Conservation (phyloP, 2,329 filamentous ascomycete species). For the Xylaria sp. region DNA sequence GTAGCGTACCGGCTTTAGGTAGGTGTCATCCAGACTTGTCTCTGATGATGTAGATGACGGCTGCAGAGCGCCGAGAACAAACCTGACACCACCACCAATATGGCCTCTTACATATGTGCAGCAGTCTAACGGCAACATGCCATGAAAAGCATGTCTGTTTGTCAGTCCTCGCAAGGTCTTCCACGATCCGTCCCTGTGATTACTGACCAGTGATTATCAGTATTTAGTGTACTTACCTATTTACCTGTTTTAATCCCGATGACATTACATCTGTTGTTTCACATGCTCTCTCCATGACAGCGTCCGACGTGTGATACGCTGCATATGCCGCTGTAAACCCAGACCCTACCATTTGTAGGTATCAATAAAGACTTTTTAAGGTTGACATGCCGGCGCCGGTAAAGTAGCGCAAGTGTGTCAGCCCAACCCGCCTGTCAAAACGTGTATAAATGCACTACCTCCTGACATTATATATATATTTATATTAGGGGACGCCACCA, state of each 20-base stretch:
- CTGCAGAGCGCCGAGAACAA: not conserved
- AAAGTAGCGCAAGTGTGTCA: not conserved
- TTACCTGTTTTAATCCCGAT: too few species aligned
- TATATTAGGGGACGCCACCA: not conserved
- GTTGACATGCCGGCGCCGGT: not conserved
- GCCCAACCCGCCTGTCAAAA: constrained; percentile 1
- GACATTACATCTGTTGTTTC: not conserved
- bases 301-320: constrained; percentile 8
- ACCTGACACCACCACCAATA: not conserved
- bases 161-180: not conserved
- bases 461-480: not conserved
- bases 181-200: not conserved
- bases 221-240: not conserved
- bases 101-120: too few species aligned
- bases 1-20: not conserved
- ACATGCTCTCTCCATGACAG: not conserved
- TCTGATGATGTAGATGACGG: constrained; percentile 2
- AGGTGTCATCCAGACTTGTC: constrained; percentile 7
- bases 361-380: constrained; percentile 7
- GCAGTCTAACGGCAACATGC: not conserved
- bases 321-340: not conserved
- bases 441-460: not conserved
- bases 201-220: not conserved
- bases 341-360: not conserved
- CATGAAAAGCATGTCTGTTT: not conserved